Evolutionary conservation across 345 rosid species (phyloP).

Genomic region (Populus simonii): DNA sequence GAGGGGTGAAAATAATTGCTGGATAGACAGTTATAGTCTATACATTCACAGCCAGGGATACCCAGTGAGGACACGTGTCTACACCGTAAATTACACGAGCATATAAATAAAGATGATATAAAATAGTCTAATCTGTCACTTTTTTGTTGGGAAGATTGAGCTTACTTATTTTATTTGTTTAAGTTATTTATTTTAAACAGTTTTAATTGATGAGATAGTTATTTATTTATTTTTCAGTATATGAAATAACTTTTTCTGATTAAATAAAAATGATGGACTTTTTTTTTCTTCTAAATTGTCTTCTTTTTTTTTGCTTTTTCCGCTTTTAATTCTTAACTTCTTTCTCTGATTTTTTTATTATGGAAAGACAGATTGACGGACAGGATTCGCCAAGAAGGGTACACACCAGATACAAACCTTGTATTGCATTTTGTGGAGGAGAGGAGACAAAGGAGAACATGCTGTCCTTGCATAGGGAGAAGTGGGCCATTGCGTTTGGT

Average conservation of each 20-base stretch:
- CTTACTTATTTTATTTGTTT: no score
- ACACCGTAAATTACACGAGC: no score
- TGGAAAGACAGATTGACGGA: background rate
- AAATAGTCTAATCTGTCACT: fast-evolving
- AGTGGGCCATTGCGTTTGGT: conserved; percentile 20
- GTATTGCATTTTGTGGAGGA: conserved; percentile 12
- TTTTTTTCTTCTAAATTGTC: no score
- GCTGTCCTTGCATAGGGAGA: conserved; percentile 10
- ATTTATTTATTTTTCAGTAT: no score
- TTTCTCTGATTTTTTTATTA: background rate
- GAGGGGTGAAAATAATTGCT: conserved; percentile 42
- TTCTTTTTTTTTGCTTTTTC: no score
- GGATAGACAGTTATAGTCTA: conserved; percentile 31
- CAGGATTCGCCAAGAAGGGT: conserved; percentile 20
- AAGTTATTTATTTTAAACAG: no score
- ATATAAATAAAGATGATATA: fast-evolving
- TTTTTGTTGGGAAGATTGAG: no score
- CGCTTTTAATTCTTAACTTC: no score
- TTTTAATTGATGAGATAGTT: no score
- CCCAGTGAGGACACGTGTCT: no score
- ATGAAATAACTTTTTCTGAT: no score
- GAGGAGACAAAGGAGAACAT: conserved; percentile 16
- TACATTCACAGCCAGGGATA: conserved; percentile 11
- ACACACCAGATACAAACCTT: conserved; percentile 14
- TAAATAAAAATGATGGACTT: no score